Percentiles rank a stretch among this genome's conserved stretches.
phyloP scores from a whole-genome alignment of 2,329 filamentous ascomycete genomes.

The Aspergillus eucalypticola region DNA sequence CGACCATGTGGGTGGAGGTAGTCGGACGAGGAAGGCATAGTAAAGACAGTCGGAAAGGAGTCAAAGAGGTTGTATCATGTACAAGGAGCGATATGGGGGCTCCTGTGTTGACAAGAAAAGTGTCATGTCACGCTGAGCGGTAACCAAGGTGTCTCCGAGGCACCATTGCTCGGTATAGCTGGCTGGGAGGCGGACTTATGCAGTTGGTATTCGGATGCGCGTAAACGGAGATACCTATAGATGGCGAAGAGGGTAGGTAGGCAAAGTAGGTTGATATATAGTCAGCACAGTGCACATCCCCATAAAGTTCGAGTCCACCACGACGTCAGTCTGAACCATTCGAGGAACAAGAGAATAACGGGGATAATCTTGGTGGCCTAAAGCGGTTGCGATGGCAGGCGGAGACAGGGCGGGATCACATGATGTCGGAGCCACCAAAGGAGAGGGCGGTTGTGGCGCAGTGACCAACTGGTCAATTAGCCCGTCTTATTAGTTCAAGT shows the following conservation, averaged over 20 bases:
- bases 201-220: background rate
- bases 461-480: background rate
- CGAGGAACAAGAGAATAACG: background rate
- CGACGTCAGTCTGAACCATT: slow-evolving; percentile 7
- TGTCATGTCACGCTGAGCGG: slow-evolving; percentile 29
- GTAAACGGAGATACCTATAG: background rate
- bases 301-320: background rate
- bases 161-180: slow-evolving; percentile 20
- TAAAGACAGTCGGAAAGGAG: slow-evolving; percentile 8
- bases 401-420: slow-evolving; percentile 22
- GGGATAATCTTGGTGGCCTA: slow-evolving; percentile 22
- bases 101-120: slow-evolving; percentile 18
- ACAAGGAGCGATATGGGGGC: slow-evolving; percentile 22
- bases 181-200: background rate
- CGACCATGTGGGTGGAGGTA: slow-evolving; percentile 37
- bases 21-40: slow-evolving; percentile 41
- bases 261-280: background rate
- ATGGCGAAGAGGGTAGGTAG: background rate
- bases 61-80: slow-evolving; percentile 12
- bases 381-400: slow-evolving; percentile 16
- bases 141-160: slow-evolving; percentile 16
- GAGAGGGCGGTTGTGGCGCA: slow-evolving; percentile 2
- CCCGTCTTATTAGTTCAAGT: too few relatives aligned
- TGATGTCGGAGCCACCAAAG: slow-evolving; percentile 13
- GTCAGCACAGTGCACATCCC: background rate